phyloP scores from a whole-genome alignment of 2,329 filamentous ascomycete species.

The Fusarium fracticaudum region DNA sequence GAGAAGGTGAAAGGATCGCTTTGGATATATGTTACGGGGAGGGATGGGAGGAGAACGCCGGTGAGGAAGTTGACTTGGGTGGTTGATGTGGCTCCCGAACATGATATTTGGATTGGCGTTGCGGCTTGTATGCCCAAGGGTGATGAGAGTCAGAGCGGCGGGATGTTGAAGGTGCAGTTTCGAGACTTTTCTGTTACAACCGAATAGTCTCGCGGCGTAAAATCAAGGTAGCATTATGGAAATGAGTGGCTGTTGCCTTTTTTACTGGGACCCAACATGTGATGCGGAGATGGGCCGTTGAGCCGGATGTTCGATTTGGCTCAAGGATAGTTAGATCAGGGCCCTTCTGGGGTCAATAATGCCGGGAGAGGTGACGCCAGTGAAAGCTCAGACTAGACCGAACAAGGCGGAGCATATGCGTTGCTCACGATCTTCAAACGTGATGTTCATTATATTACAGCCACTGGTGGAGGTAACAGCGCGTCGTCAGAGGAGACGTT shows the following conservation, averaged over 20 bases:
- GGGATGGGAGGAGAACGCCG: not conserved
- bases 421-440: no score
- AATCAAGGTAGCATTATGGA: no score
- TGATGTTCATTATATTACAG: no score
- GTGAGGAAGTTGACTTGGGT: constrained; percentile 9
- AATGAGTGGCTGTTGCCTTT: no score
- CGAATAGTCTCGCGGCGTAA: not conserved
- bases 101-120: not conserved
- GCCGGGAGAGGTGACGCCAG: not conserved
- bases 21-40: not conserved
- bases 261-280: no score
- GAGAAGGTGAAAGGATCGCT: not conserved
- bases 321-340: rapidly evolving
- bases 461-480: no score
- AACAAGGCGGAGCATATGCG: no score
- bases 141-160: not conserved
- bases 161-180: not conserved
- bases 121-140: constrained; percentile 6
- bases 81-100: not conserved
- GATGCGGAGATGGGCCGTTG: no score
- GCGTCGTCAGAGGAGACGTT: not conserved
- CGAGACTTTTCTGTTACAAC: not conserved
- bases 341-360: rapidly evolving
- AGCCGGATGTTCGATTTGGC: not conserved
- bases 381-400: not conserved